phyloP scores from a whole-genome alignment of 768 basidiomycete genomes.

The Ramaria rubella region DNA sequence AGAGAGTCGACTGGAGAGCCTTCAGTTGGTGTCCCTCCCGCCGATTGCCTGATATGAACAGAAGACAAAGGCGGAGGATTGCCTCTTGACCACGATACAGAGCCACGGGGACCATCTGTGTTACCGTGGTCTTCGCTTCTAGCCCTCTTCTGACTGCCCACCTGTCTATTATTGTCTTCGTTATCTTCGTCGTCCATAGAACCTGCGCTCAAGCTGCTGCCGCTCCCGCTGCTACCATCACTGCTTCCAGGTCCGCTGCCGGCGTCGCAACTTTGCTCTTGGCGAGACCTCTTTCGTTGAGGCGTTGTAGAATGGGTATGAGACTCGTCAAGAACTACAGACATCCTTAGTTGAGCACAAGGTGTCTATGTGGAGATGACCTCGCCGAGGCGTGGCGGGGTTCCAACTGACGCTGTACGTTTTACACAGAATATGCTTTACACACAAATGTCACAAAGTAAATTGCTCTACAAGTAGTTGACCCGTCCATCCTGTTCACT shows the following conservation, averaged over 20 bases:
- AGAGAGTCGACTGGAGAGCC: neutral
- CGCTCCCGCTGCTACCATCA: neutral
- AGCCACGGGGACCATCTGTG: neutral
- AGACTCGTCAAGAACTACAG: constrained; percentile 1
- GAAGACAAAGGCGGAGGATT: neutral
- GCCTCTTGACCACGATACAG: neutral
- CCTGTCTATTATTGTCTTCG: neutral
- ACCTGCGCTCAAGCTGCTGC: neutral
- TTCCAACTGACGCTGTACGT: neutral
- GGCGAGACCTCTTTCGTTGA: constrained; percentile 7
- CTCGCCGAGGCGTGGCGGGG: neutral
- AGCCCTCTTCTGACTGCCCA: constrained; percentile 8
- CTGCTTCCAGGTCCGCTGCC: neutral
- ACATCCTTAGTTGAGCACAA: neutral
- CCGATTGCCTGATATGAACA: neutral
- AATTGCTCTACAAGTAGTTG: constrained; percentile 4
- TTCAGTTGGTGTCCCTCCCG: neutral
- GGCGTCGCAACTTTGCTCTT: constrained; percentile 1
- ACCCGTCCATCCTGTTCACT: neutral
- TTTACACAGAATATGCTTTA: neutral
- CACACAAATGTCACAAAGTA: neutral
- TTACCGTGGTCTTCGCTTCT: constrained; percentile 6
- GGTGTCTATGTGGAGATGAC: no score
- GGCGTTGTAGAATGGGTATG: neutral
- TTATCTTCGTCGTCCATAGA: neutral